These are phyloP conservation scores for Trichoderma brevicompactum DNA, from an alignment of 2,329 filamentous ascomycete genomes.

Conservation along the genomic window DNA sequence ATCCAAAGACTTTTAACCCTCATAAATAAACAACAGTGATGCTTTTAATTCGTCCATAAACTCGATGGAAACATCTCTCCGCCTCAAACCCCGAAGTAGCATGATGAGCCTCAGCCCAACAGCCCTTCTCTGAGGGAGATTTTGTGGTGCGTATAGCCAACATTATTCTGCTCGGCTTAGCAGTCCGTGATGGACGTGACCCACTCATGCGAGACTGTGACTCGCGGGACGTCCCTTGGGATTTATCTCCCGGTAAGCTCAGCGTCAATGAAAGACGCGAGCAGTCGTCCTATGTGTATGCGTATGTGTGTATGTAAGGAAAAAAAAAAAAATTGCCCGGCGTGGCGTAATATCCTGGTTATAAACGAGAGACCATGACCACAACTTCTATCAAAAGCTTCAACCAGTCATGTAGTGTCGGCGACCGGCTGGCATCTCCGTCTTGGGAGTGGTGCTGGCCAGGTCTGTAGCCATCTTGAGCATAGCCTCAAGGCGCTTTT, in stretches of 20 bases:
- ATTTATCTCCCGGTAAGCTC: conserved; percentile 22
- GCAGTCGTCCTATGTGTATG: conserved; percentile 3
- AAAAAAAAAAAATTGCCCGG: background rate
- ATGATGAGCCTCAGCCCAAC: conserved; percentile 7
- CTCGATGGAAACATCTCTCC: conserved; percentile 2
- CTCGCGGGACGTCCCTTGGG: conserved; percentile 24
- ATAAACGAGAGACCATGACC: conserved; percentile 13
- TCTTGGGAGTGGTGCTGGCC: conserved; percentile 35
- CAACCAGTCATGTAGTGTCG: conserved; percentile 37
- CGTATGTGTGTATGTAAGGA: background rate
- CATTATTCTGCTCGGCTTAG: conserved; percentile 18
- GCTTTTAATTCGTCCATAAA: conserved; percentile 15
- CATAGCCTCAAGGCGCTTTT: conserved; percentile 57
- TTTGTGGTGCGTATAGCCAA: conserved; percentile 14
- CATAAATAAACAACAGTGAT: conserved; percentile 4
- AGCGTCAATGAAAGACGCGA: background rate
- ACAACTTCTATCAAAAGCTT: conserved; percentile 38
- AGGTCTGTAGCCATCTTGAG: conserved; percentile 50
- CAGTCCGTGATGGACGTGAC: conserved; percentile 21
- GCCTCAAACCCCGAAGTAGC: conserved; percentile 21
- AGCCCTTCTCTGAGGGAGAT: conserved; percentile 15
- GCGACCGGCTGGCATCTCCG: conserved; percentile 33
- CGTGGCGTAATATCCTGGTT: background rate
- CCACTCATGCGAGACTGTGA: conserved; percentile 25
- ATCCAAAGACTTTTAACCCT: background rate